Evolutionary conservation across 495 filamentous ascomycete genomes (phyloP).

Genomic region (Trichoderma erinaceum): DNA sequence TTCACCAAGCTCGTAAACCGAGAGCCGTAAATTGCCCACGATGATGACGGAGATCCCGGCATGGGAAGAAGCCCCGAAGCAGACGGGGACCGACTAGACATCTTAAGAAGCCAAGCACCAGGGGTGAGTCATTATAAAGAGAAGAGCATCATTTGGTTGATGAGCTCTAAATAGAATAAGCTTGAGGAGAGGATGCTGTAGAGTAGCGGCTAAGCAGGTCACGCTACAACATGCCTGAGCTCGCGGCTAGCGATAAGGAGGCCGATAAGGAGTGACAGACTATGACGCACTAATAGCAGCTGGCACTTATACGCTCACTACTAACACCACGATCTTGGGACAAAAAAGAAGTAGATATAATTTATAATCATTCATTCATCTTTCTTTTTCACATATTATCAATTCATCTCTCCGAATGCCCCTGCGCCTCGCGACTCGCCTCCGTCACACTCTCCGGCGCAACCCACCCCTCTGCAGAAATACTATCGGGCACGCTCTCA

Average conservation of each 20-base stretch:
- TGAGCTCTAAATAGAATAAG: background rate
- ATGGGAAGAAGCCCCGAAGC: conserved; percentile 55
- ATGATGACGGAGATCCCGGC: conserved; percentile 66
- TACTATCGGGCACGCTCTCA: conserved; percentile 26
- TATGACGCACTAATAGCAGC: background rate
- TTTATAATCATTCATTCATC: background rate
- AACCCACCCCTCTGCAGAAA: conserved; percentile 27
- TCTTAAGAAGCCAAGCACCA: background rate
- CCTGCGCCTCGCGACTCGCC: conserved; percentile 25
- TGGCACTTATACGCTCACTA: background rate
- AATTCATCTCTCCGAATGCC: background rate
- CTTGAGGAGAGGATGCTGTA: background rate
- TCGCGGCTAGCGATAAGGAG: background rate
- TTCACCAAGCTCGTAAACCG: conserved; percentile 58
- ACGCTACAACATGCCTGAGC: background rate
- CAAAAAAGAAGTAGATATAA: background rate
- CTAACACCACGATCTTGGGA: no score
- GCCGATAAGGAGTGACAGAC: background rate
- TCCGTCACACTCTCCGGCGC: conserved; percentile 25
- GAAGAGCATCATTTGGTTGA: background rate
- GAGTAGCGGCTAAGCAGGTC: background rate
- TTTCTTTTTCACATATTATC: background rate
- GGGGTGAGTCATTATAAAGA: background rate
- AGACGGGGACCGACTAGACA: conserved; percentile 29
- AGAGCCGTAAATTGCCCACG: conserved; percentile 63